Evolutionary conservation across 441 rosid genomes (phyloP), one percentile per base, ranked within the genome.

Genomic region (Melastoma candidum): DNA sequence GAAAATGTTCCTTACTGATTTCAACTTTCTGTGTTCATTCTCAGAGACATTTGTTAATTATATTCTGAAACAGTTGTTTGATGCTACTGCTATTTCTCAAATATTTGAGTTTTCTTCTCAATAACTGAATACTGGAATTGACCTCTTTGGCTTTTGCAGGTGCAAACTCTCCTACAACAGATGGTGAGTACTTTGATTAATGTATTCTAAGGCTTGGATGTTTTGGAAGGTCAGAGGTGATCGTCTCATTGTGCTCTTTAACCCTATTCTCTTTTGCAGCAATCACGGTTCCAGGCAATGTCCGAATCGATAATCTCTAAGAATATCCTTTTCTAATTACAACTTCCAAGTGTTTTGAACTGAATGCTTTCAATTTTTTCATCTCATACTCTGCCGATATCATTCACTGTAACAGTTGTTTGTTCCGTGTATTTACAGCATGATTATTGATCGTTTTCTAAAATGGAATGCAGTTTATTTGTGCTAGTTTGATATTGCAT

Each of bases 201-300:
- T 32, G 41, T 32, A 0, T 32, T 32, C 41, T 32, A 2, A 32
- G 41, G 8, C 5, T 32, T 32, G 41, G 41, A 32, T 32, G 41
- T 32, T 32, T 32, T 36, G 48, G 17, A 22, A 41, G 59, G 46
- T 25, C 55, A 26, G 44, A 29, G 57, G 63, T 11, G 29, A 7
- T 25, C 39, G 53, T 49, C 49, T 54, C 49, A 65, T 52, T 51
- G 52, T 61, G 54, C 58, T 27, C 29, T 11, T 60, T 57, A 61
- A 12, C 48, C 5, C 44, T 29, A 13, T 44, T 68, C 41, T 59
- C 36, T 63, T 50, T 55, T 70, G 65, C 78, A 76, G 87, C 84
- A 78, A 78, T 49, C 69, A 24, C 74, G 80, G 69, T 79, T 82
- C 75, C 88, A 79, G 70, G 64, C 82, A 39, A 79, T 79, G 88